These are phyloP conservation scores for Euphrasia arctica DNA, from an alignment of 305 asterid genomes.

Conservation along the genomic window DNA sequence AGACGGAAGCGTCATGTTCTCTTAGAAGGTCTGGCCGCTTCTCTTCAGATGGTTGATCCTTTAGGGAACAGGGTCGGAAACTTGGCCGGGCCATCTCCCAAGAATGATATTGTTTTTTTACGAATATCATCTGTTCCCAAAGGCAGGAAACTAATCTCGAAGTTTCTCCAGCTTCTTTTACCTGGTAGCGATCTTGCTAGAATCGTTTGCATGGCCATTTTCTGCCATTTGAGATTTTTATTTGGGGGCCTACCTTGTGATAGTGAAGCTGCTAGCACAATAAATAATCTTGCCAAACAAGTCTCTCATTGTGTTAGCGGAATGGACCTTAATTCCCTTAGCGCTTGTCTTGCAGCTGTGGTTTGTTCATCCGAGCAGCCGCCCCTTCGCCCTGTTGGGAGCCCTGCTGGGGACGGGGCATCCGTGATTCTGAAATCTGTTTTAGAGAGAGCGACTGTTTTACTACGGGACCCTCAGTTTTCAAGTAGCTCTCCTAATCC, in stretches of 20 bases:
- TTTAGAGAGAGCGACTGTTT: conserved; percentile 70
- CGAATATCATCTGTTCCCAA: conserved; percentile 74
- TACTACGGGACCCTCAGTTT: conserved; percentile 58
- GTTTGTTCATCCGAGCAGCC: conserved; percentile 93
- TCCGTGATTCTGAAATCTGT: conserved; percentile 75
- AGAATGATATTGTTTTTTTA: conserved; percentile 77
- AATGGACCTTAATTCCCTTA: conserved; percentile 87
- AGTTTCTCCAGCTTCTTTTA: conserved; percentile 73
- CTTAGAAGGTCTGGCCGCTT: conserved; percentile 85
- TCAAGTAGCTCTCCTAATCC: conserved; percentile 62
- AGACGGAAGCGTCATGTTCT: conserved; percentile 72
- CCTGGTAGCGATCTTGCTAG: conserved; percentile 79
- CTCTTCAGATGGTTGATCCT: conserved; percentile 89
- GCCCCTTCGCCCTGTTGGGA: conserved; percentile 88
- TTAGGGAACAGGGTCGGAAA: conserved; percentile 54
- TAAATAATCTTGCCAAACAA: conserved; percentile 47
- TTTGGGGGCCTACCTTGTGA: conserved; percentile 78
- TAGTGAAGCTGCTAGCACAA: conserved; percentile 46
- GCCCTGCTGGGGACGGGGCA: conserved; percentile 90
- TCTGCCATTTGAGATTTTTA: conserved; percentile 76
- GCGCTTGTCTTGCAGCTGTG: conserved; percentile 92
- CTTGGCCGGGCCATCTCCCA: conserved; percentile 53
- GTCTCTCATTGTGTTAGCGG: conserved; percentile 52
- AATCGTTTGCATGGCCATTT: conserved; percentile 89
- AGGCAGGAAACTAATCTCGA: conserved; percentile 74